Conservation (phyloP, 1,139 yeast species). For the Kodamaea sp. region DNA sequence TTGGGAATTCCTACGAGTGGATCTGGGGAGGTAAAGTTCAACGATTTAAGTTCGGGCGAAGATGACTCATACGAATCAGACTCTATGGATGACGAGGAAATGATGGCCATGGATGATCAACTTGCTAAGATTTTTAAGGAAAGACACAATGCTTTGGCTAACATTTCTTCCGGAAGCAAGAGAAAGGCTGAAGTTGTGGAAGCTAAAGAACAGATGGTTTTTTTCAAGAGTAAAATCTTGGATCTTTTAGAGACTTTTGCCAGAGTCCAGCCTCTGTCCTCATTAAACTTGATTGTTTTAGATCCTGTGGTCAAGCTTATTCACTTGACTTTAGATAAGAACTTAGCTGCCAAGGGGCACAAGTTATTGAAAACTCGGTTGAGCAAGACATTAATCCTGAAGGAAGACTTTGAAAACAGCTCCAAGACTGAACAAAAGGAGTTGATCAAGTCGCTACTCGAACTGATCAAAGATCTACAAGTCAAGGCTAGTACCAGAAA, state of each 20-base stretch:
- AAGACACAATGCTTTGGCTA: conserved; percentile 61
- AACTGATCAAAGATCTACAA: conserved; percentile 33
- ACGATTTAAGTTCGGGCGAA: conserved; percentile 39
- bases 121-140: conserved; percentile 83
- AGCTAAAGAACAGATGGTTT: conserved; percentile 77
- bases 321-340: conserved; percentile 65
- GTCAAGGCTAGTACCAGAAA: conserved; percentile 42
- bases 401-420: conserved; percentile 17
- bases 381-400: conserved; percentile 50
- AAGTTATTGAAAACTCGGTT: conserved; percentile 65
- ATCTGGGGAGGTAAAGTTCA: conserved; percentile 48
- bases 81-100: conserved; percentile 93
- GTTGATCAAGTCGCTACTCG: conserved; percentile 22
- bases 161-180: conserved; percentile 59
- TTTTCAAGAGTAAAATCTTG: conserved; percentile 75
- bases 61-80: conserved; percentile 62
- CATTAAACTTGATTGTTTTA: conserved; percentile 46
- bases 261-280: conserved; percentile 47
- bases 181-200: conserved; percentile 69
- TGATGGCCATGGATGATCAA: conserved; percentile 93
- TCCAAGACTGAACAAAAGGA: conserved; percentile 17
- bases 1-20: conserved; percentile 62
- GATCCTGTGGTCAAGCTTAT: conserved; percentile 63
- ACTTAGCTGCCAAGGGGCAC: conserved; percentile 73
- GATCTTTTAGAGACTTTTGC: conserved; percentile 72